Percentiles rank a stretch among this genome's conserved stretches.
Evolutionary conservation across 345 rosid species (phyloP).

Genomic region (thale cress (Arabidopsis thaliana)): DNA sequence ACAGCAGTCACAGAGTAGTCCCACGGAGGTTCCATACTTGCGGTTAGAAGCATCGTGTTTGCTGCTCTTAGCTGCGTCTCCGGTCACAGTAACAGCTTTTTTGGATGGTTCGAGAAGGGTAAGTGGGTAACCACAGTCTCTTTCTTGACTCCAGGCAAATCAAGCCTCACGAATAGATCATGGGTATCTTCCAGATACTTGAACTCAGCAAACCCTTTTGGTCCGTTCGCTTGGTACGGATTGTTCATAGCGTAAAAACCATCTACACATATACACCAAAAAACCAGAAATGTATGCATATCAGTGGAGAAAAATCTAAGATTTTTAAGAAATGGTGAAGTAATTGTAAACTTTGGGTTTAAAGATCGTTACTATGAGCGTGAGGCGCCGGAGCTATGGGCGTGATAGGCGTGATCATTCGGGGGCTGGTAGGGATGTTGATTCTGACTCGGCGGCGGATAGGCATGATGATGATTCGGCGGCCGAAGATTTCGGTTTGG

Average conservation of each 20-base stretch:
- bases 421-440: background rate
- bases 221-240: conserved; percentile 23
- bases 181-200: conserved; percentile 1
- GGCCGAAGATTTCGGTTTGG: background rate
- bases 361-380: background rate
- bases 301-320: background rate
- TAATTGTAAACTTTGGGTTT: background rate
- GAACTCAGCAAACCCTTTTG: conserved; percentile 29
- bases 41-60: conserved; percentile 4
- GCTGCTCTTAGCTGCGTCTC: background rate
- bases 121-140: background rate
- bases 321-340: background rate
- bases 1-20: conserved; percentile 26
- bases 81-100: background rate
- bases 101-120: background rate
- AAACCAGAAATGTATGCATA: background rate
- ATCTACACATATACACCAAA: background rate
- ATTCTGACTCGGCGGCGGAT: too few species aligned
- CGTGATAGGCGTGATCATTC: background rate
- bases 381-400: background rate
- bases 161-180: conserved; percentile 20
- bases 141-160: conserved; percentile 14
- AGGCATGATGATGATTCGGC: background rate
- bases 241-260: conserved; percentile 26
- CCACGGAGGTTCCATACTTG: conserved; percentile 4